phyloP scores from a whole-genome alignment of 495 filamentous ascomycete species.

The Darksidea phi region DNA sequence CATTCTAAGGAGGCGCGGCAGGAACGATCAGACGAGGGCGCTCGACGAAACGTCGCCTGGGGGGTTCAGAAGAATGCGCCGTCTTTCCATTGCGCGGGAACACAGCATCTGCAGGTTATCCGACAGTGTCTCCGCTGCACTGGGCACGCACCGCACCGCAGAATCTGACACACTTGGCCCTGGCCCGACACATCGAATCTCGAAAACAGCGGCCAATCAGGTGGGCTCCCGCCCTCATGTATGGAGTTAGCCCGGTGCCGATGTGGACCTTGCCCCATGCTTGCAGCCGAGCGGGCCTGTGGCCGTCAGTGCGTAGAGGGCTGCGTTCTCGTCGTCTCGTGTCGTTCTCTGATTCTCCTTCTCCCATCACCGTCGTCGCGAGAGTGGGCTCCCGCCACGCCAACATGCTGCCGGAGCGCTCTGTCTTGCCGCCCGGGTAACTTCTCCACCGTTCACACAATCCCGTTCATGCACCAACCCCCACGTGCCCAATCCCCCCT shows the following conservation, averaged over 20 bases:
- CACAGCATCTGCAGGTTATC: too few relatives aligned
- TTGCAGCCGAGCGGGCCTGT: slow-evolving; percentile 14
- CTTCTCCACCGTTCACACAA: neutral
- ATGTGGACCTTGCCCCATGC: slow-evolving; percentile 32
- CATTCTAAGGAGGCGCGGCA: too few relatives aligned
- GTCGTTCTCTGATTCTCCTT: slow-evolving; percentile 16
- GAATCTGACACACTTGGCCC: neutral
- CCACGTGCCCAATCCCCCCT: slow-evolving; percentile 3
- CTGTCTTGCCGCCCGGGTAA: slow-evolving; percentile 10
- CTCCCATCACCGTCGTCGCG: slow-evolving; percentile 9
- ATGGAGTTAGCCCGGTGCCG: slow-evolving; percentile 1
- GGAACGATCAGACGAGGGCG: too few relatives aligned
- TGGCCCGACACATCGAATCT: slow-evolving; percentile 12
- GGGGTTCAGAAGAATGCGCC: too few relatives aligned
- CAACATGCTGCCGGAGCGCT: slow-evolving; percentile 5
- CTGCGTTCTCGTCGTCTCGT: slow-evolving; percentile 28
- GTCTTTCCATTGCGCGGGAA: too few relatives aligned
- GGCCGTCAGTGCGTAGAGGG: slow-evolving; percentile 9
- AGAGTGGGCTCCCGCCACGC: slow-evolving; percentile 7
- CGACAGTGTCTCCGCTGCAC: too few relatives aligned
- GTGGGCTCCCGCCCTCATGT: neutral
- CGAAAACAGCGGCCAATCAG: slow-evolving; percentile 30
- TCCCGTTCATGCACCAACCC: slow-evolving; percentile 17
- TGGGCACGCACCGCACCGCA: too few relatives aligned
- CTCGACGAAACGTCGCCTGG: too few relatives aligned